Percentiles rank a stretch among this genome's conserved stretches.
Conservation (phyloP, 164 flowering plant genomes). For the Protea cynaroides region DNA sequence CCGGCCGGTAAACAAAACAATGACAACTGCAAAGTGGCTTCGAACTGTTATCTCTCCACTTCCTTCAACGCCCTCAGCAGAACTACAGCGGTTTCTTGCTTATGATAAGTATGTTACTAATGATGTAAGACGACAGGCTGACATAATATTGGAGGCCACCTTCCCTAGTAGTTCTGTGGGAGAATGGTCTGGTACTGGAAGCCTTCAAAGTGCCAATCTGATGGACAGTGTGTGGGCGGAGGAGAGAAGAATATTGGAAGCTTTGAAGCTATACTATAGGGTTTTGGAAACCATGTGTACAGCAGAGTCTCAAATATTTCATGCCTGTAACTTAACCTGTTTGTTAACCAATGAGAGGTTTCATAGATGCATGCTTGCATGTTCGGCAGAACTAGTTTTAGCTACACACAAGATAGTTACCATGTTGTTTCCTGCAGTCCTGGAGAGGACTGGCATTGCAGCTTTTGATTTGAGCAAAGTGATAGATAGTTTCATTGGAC, state of each 20-base stretch:
- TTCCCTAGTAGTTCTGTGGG: slow-evolving; percentile 75
- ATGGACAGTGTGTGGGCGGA: slow-evolving; percentile 97
- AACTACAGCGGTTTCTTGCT: slow-evolving; percentile 57
- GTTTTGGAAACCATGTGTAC: slow-evolving; percentile 89
- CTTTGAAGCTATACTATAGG: slow-evolving; percentile 79
- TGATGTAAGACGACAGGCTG: slow-evolving; percentile 75
- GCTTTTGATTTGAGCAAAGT: slow-evolving; percentile 99
- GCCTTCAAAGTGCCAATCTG: slow-evolving; percentile 52
- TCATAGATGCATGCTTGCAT: slow-evolving; percentile 98
- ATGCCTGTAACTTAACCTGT: slow-evolving; percentile 74
- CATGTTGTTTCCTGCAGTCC: slow-evolving; percentile 92
- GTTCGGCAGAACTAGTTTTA: slow-evolving; percentile 94
- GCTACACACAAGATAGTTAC: slow-evolving; percentile 94
- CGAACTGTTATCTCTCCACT: slow-evolving; percentile 80
- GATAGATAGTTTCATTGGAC: slow-evolving; percentile 95
- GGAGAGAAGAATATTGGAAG: slow-evolving; percentile 83
- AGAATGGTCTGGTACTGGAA: slow-evolving; percentile 50
- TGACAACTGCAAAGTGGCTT: slow-evolving; percentile 99
- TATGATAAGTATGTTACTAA: slow-evolving; percentile 73
- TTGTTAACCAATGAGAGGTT: slow-evolving; percentile 92
- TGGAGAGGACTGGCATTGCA: slow-evolving; percentile 94
- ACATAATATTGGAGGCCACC: slow-evolving; percentile 81
- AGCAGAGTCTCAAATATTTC: slow-evolving; percentile 78
- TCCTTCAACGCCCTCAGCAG: slow-evolving; percentile 76
- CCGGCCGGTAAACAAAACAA: slow-evolving; percentile 98